phyloP scores from a whole-genome alignment of 2,329 filamentous ascomycete genomes.

The Fusarium coicis region DNA sequence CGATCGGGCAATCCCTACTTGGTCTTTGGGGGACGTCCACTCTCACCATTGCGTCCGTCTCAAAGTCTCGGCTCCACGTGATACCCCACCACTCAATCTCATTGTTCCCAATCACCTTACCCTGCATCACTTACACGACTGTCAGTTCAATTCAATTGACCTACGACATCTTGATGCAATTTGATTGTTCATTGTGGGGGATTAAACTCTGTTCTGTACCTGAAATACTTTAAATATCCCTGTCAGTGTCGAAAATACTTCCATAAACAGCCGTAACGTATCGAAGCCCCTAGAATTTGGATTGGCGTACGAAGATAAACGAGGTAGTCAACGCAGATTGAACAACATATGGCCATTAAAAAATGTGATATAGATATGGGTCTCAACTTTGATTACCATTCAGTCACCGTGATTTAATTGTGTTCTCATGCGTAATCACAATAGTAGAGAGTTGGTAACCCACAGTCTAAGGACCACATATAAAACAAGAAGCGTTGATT shows the following conservation, averaged over 20 bases:
- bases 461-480: not conserved
- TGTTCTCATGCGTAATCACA: not conserved
- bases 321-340: not conserved
- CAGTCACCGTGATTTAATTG: too few relatives aligned
- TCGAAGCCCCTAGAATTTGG: not conserved
- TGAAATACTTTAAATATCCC: not conserved
- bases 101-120: conserved; percentile 1
- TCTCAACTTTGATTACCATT: fast-evolving
- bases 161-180: not conserved
- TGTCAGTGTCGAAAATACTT: not conserved
- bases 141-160: not conserved
- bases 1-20: conserved; percentile 33
- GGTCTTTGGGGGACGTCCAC: conserved; percentile 22
- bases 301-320: too few relatives aligned
- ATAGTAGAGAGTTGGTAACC: not conserved
- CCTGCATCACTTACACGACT: conserved; percentile 32
- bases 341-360: not conserved
- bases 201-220: not conserved
- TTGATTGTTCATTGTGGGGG: not conserved
- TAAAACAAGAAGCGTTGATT: not conserved
- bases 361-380: fast-evolving
- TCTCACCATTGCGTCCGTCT: conserved; percentile 26
- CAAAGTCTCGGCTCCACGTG: conserved; percentile 34
- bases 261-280: not conserved
- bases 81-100: conserved; percentile 24